Evolutionary conservation across 148 eudicot genomes (phyloP), one percentile per base, ranked within the genome.

Genomic region (Dianthus caryophyllus): DNA sequence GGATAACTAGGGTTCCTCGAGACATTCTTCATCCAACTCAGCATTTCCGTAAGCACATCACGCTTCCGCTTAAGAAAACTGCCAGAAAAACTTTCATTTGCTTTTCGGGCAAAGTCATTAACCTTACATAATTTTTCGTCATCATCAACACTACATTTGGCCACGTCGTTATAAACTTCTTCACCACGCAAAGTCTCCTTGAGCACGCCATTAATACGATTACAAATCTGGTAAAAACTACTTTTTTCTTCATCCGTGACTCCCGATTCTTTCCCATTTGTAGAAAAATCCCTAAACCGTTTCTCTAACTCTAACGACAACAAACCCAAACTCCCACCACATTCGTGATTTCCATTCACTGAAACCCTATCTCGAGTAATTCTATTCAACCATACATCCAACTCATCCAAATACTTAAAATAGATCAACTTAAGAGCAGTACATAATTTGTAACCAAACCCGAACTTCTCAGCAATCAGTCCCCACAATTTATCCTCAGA

Each of bases 401-500:
- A 74, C 52, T 77, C 87, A 66, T 75, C 80, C 77, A 92, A 77
- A 71, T 92, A 84, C 81, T 84, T 85, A 61, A 68, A 64, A 72
- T 89, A 83, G 2, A 87, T 71, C 77, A 85, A 73, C 76, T 87
- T 87, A 55, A 87, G 47, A 20, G 87, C 73, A 30, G 77, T 67
- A 25, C 77, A 58, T 9, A 76, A 22, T 18, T 57, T 70, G 66
- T 31, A 56, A 74, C 73, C 79, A 64, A 87, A 66, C 71, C 82
- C 81, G 53, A 85, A 78, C 75, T 87, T 86, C 62, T 80, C 73
- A 6, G 83, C 90, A 72, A 89, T 73, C 62, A 78, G 74, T 36
- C 76, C 85, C 97, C 97, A 92, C 81, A 85, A 75, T 9, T 78
- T 73, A 48, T 82, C 76, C 73, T 75, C 77, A 1, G 93, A 85